Base-by-base conservation (phyloP, 176 grass and related monocot genomes). In the Elymus sibiricus region DNA sequence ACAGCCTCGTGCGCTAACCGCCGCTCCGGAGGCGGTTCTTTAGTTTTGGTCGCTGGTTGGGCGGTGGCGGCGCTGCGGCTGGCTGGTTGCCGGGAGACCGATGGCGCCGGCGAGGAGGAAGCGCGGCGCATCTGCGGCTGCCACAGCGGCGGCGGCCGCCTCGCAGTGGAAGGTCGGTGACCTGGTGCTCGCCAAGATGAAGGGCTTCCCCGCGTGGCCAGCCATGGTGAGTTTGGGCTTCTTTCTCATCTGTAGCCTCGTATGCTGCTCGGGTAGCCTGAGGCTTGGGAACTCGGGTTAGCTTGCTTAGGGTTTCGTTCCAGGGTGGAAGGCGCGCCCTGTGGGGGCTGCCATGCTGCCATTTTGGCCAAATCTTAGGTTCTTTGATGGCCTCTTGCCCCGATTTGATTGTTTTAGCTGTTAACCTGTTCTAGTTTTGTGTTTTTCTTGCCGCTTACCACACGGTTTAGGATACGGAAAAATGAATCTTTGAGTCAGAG, bases 141-240 rank as follows among this genome's bases (percentile, higher is more conserved):
- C 92, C 0, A 91, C 91, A 0, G 88, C 91, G 0, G 89, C 93
- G 1, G 91, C 83, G 0, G 89, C 95, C 5, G 90, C 90, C 64
- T 87, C 88, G 64, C 88, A 91, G 90, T 98, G 96, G 97, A 98
- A 95, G 88, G 92, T 94, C 58, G 97, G 97, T 69, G 97, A 98
- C 91, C 97, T 98, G 59, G 97, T 98, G 85, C 97, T 95, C 76
- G 97, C 97, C 81, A 98, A 98, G 91, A 95, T 98, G 92, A 98
- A 95, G 88, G 97, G 94, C 56, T 98, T 98, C 82, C 94, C 94
- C 1, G 93, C 97, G 7, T 98, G 97, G 97, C 97, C 94, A 55
- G 97, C 97, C 72, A 86, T 98, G 97, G 94, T 98, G 90, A 83
- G 58, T 65, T 24, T 21, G 56, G 29, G 9, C 60, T 31, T 34